These are phyloP conservation scores for Stephanodiscus triporus DNA, from an alignment of 108 stramenopile species.

Conservation along the genomic window DNA sequence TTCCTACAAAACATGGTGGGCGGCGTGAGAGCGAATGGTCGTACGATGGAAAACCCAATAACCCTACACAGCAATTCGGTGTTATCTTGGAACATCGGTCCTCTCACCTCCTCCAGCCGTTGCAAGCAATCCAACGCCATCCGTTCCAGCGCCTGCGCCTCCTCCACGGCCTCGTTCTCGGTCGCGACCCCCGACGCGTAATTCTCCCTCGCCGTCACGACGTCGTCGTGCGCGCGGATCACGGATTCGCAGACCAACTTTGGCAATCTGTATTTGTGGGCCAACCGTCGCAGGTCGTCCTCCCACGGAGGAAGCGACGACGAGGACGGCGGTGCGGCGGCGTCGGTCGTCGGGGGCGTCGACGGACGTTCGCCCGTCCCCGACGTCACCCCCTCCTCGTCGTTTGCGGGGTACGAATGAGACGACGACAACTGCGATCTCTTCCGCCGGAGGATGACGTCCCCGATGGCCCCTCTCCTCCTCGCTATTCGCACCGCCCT, in stretches of 20 bases:
- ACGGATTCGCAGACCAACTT: constrained; percentile 31
- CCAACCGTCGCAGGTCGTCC: constrained; percentile 29
- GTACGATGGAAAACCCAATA: background rate
- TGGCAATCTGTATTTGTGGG: constrained; percentile 17
- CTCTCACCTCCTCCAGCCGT: constrained; percentile 45
- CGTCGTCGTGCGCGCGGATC: constrained; percentile 33
- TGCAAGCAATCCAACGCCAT: constrained; percentile 61
- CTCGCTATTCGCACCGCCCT: background rate
- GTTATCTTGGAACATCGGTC: too few species aligned
- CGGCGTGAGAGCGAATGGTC: background rate
- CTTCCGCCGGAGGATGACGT: background rate
- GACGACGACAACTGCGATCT: too few species aligned
- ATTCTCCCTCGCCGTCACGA: constrained; percentile 33
- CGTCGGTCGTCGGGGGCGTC: background rate
- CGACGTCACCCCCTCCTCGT: background rate
- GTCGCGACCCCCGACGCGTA: constrained; percentile 48
- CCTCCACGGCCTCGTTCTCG: constrained; percentile 57
- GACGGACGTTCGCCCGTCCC: background rate
- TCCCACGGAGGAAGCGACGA: constrained; percentile 19
- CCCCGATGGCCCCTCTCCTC: background rate
- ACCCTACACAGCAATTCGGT: too few species aligned
- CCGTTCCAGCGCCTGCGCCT: constrained; percentile 52
- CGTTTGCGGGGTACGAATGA: too few species aligned
- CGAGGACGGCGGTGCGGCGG: background rate
- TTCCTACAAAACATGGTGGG: constrained; percentile 11